phyloP scores from a whole-genome alignment of 2,329 filamentous ascomycete genomes.

The Hymenoscyphus fraxineus region DNA sequence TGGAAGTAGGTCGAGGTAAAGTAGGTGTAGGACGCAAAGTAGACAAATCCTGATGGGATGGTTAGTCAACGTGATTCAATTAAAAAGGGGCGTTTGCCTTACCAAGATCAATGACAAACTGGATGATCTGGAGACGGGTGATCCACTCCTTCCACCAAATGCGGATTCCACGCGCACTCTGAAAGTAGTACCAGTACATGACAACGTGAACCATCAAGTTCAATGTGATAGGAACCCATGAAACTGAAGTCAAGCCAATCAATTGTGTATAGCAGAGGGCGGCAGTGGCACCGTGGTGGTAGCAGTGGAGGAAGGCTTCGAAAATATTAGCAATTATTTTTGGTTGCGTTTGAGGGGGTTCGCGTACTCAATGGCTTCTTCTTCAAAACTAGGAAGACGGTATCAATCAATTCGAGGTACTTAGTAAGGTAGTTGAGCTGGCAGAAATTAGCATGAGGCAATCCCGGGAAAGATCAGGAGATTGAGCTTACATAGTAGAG shows the following conservation, averaged over 20 bases:
- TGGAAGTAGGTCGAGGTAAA: slow-evolving; percentile 89
- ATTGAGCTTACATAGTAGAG: slow-evolving; percentile 80
- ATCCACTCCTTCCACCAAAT: slow-evolving; percentile 99
- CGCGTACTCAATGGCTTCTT: slow-evolving; percentile 89
- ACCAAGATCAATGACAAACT: slow-evolving; percentile 97
- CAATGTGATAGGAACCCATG: slow-evolving; percentile 89
- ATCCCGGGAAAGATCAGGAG: not conserved
- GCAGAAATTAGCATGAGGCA: slow-evolving; percentile 37
- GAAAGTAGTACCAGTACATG: slow-evolving; percentile 99
- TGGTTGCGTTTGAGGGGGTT: not conserved
- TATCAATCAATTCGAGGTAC: slow-evolving; percentile 93
- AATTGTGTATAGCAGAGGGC: slow-evolving; percentile 98
- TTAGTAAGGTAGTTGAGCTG: slow-evolving; percentile 98
- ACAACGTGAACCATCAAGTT: slow-evolving; percentile 94
- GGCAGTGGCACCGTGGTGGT: slow-evolving; percentile 95
- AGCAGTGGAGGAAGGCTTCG: slow-evolving; percentile 91
- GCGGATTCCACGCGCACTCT: slow-evolving; percentile 88
- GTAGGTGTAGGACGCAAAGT: slow-evolving; percentile 99
- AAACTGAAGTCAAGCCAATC: slow-evolving; percentile 86
- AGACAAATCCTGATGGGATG: slow-evolving; percentile 73
- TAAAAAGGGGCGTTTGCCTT: slow-evolving; percentile 30
- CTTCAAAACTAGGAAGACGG: slow-evolving; percentile 95
- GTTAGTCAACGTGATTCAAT: not conserved
- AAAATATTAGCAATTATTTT: slow-evolving; percentile 33
- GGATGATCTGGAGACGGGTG: slow-evolving; percentile 92